Evolutionary conservation across 2,329 filamentous ascomycete genomes (phyloP), one percentile per base, ranked within the genome.

Genomic region (Colletotrichum sp.): DNA sequence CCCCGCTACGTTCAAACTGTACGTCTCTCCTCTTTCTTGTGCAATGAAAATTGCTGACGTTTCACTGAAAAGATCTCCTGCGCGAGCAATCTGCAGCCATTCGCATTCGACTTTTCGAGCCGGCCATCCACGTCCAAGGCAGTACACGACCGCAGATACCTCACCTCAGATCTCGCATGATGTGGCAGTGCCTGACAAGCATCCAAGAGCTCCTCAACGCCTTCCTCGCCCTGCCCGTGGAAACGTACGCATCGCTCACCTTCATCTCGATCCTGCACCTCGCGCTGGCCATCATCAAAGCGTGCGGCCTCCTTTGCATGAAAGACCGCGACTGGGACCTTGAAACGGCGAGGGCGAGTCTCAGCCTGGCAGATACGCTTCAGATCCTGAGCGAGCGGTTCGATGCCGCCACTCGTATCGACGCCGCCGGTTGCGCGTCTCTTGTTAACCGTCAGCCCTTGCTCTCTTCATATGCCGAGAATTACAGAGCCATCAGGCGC

Each of bases 341-440:
- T 0, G 44, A 48, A 48, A 48, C 44, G 0, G 44, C 19, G 1
- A 0, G 44, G n/a, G 19, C 19, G 1, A 48, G 44, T 0, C 6
- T 48, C 0, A 48, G 0, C 44, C 44, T 48, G 19, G 44, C 44
- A n/a, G 44, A 48, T 2, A 48, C 44, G 0, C 44, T 22, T 0
- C 44, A 22, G 44, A 0, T 48, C 0, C 44, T 48, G 44, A 0
- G 44, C 44, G 36, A 39, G 1, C 36, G 36, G 2, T 39, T 39
- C 2, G 36, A 39, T 19, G 36, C 36, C 0, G 36, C 36, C 2
- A 19, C 36, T 4, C 34, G 5, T 36, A 4, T 36, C 34, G 3
- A 36, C 34, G 34, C 3, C 15, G 3, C 15, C 5, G 34, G 15
- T 2, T 5, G 34, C 39, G 39, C 39, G 39, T 5, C 39, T 5